These are phyloP conservation scores for Clonostachys rosea DNA, from an alignment of 2,329 filamentous ascomycete species.

Conservation along the genomic window DNA sequence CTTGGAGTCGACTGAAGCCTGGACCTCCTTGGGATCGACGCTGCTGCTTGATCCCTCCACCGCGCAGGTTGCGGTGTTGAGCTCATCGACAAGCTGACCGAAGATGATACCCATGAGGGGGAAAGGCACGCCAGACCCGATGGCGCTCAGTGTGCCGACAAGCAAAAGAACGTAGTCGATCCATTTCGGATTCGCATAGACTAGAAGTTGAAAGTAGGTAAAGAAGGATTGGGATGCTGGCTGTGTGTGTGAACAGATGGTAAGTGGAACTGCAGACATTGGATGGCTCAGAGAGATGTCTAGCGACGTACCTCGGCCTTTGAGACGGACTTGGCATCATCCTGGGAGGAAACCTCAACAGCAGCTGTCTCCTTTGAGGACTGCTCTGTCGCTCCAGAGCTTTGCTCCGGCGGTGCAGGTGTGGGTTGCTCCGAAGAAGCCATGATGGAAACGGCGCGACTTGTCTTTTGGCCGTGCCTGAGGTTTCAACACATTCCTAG, in stretches of 20 bases:
- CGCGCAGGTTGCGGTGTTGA: constrained; percentile 53
- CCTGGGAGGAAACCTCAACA: background rate
- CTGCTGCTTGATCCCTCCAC: constrained; percentile 14
- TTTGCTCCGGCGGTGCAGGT: no score
- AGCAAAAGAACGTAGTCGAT: constrained; percentile 35
- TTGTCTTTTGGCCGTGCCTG: no score
- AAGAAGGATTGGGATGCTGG: constrained; percentile 14
- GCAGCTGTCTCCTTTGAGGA: background rate
- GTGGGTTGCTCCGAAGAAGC: no score
- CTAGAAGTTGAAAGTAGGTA: constrained; percentile 36
- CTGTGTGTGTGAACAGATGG: constrained; percentile 7
- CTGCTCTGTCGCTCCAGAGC: no score
- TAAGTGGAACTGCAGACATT: background rate
- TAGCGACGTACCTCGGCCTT: constrained; percentile 6
- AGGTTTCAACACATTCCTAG: no score
- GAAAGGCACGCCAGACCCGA: constrained; percentile 57
- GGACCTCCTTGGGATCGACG: constrained; percentile 16
- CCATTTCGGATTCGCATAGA: constrained; percentile 37
- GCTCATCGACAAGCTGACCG: constrained; percentile 56
- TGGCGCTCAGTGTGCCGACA: constrained; percentile 36
- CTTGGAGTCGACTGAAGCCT: constrained; percentile 45
- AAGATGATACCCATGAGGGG: constrained; percentile 62
- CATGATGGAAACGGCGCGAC: no score
- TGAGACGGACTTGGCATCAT: background rate
- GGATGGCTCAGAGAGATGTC: background rate